Base-by-base conservation (phyloP, 352 stramenopile species). In the Aphanomyces euteiches region DNA sequence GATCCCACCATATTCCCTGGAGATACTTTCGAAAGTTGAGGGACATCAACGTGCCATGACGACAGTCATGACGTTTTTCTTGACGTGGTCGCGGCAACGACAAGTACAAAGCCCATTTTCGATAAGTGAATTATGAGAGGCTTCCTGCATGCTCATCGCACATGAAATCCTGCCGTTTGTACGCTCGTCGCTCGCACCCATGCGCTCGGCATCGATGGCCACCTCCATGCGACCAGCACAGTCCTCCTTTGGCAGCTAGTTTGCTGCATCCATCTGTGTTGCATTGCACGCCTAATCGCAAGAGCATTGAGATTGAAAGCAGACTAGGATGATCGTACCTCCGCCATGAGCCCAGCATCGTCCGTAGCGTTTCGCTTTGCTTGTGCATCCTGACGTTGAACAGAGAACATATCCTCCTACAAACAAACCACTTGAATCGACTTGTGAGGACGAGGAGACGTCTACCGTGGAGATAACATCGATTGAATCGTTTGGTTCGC, bases 401-500 rank as follows among this genome's bases (percentile, higher is more conserved):
- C 64, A 70, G 19, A 70, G 47, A 3, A 70, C 54, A 28, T 47
- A 70, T 15, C 64, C 64, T n/a, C 64, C 64, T 70, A 47, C 7
- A 61, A 61, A 13, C 6, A 63, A 34, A 28, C 28, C 28, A 28
- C 28, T 28, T 28, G 28, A 28, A 28, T 28, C 28, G 28, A 28
- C 28, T 28, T 2, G 28, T 2, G 10, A 36, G 28, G 3, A 41
- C 39, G 59, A 40, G 15, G 39, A 56, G 58, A 12, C 34, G 50
- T 28, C 28, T 69, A 70, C 64, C 64, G 21, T 70, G 64, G 5
- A 70, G 47, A 41, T 70, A 70, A n/a, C 64, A 70, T 40, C 64
- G 64, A 61, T 70, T 70, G 64, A 61, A 56, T 17, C 64, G 64
- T 34, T 70, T 70, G 8, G 64, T 70, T 4, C 64, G 64, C 54